Conservation (phyloP, 2,329 filamentous ascomycete genomes). For the Myrmaecium sp. region DNA sequence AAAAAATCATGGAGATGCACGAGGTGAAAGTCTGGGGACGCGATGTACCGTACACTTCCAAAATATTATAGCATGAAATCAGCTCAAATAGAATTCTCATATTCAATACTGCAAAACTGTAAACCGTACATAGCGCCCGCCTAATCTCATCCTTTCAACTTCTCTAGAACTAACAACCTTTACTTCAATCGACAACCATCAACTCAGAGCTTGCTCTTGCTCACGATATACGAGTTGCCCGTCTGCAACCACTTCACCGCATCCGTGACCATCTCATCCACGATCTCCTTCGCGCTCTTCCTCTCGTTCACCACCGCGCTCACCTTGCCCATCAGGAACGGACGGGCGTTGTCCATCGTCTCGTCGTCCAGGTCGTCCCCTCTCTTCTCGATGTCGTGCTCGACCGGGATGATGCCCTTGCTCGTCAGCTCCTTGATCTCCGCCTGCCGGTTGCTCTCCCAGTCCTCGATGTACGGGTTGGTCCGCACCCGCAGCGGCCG, state of each 20-base stretch:
- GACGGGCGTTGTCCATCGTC: slow-evolving; percentile 76
- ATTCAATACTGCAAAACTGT: too few species aligned
- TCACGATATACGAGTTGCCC: slow-evolving; percentile 44
- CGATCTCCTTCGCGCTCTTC: slow-evolving; percentile 77
- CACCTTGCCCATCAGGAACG: slow-evolving; percentile 93
- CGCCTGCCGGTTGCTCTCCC: slow-evolving; percentile 79
- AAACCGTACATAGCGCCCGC: too few species aligned
- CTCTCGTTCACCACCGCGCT: slow-evolving; percentile 85
- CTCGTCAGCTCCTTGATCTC: slow-evolving; percentile 87
- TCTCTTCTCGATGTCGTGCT: slow-evolving; percentile 85
- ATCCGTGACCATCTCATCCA: slow-evolving; percentile 84
- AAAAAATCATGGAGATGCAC: too few species aligned
- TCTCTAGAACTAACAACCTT: too few species aligned
- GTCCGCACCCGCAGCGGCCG: slow-evolving; percentile 84
- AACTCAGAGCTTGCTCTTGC: slow-evolving; percentile 19
- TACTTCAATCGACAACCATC: too few species aligned
- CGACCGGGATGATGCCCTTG: slow-evolving; percentile 84
- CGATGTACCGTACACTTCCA: too few species aligned
- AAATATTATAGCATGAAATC: too few species aligned
- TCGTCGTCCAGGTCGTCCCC: slow-evolving; percentile 54
- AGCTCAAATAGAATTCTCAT: too few species aligned
- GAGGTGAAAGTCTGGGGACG: too few species aligned
- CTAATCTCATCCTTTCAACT: too few species aligned
- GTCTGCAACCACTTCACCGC: slow-evolving; percentile 54
- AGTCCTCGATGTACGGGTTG: slow-evolving; percentile 88